Evolutionary conservation across 2,329 filamentous ascomycete genomes (phyloP), one percentile per base, ranked within the genome.

Genomic region (Pseudogymnoascus sp.): DNA sequence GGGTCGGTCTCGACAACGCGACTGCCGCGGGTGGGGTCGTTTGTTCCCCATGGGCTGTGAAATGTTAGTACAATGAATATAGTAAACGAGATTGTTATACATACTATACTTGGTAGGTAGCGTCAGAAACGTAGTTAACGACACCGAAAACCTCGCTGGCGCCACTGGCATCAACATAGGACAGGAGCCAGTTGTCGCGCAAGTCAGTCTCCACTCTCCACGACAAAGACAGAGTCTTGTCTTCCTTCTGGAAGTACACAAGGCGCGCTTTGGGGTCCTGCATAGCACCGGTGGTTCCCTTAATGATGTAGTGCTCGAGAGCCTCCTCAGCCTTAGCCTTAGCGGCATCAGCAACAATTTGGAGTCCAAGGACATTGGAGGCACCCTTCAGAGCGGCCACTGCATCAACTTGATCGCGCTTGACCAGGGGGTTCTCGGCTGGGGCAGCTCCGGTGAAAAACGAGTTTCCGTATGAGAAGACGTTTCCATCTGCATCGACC

Each of bases 201-300:
- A 84, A 71, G 62, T 85, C 82, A 2, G 82, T 85, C 76, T 85
- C 82, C 9, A 86, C 75, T 68, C 82, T 75, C 83, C 83, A 86
- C 0, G 80, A 75, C 19, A 85, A 74, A 5, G 75, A 76, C 4
- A 86, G 74, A 1, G 68, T 72, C 55, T 77, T 77, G 41, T 82
- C 77, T 0, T 74, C 69, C 23, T 52, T 80, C 67, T 78, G 74
- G 42, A 84, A 75, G 71, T 85, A 86, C 38, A 82, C 78, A 2
- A 85, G 75, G 64, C 78, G 78, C 3, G 81, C 82, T 67, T 82
- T 77, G 0, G 83, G 83, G 63, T 84, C 81, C 35, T 76, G 76
- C 22, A 77, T 72, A 0, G 79, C 77, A 7, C 82, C 82, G 2
- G 73, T 73, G 5, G 79, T 79, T 7, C 79, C 78, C 64, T 75